Percentiles rank a stretch among this genome's conserved stretches.
These are phyloP conservation scores for Sanguinoderma infundibulare DNA, from an alignment of 1,284 basidiomycete species.

Conservation along the genomic window DNA sequence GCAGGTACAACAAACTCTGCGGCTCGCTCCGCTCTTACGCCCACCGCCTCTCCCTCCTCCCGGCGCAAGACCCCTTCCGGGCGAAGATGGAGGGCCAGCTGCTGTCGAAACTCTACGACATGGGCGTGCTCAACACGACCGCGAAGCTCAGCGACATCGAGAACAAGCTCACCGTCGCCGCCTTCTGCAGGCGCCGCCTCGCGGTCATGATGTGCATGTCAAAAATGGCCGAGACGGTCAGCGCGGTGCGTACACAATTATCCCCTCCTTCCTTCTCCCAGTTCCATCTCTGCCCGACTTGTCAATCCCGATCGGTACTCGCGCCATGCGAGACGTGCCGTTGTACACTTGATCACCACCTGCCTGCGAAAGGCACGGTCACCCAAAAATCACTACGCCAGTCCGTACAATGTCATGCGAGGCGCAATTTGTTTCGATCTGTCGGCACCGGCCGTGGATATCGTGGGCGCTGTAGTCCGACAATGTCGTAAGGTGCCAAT, in stretches of 20 bases:
- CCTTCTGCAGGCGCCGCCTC: constrained; percentile 90
- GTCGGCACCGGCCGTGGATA: too few species aligned
- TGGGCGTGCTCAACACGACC: constrained; percentile 84
- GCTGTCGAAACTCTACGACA: constrained; percentile 96
- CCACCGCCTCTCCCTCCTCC: constrained; percentile 87
- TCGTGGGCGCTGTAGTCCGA: neutral
- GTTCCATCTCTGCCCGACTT: neutral
- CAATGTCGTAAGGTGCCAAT: neutral
- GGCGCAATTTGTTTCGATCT: neutral
- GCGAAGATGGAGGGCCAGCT: constrained; percentile 85
- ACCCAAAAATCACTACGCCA: too few species aligned
- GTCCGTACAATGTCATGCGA: neutral
- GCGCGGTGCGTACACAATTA: constrained; percentile 69
- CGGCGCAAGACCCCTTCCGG: constrained; percentile 90
- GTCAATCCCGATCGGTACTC: too few species aligned
- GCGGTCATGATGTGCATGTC: constrained; percentile 92
- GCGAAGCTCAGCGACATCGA: constrained; percentile 92
- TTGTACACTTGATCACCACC: too few species aligned
- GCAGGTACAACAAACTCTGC: constrained; percentile 94
- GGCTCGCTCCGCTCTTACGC: constrained; percentile 87
- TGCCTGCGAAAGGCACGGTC: too few species aligned
- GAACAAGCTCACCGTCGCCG: constrained; percentile 94
- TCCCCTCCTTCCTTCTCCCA: constrained; percentile 4
- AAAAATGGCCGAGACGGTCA: constrained; percentile 97
- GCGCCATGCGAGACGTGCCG: too few species aligned